Evolutionary conservation across 192 early-diverging fungal genomes (phyloP).

Genomic region (Linnemannia zychae): DNA sequence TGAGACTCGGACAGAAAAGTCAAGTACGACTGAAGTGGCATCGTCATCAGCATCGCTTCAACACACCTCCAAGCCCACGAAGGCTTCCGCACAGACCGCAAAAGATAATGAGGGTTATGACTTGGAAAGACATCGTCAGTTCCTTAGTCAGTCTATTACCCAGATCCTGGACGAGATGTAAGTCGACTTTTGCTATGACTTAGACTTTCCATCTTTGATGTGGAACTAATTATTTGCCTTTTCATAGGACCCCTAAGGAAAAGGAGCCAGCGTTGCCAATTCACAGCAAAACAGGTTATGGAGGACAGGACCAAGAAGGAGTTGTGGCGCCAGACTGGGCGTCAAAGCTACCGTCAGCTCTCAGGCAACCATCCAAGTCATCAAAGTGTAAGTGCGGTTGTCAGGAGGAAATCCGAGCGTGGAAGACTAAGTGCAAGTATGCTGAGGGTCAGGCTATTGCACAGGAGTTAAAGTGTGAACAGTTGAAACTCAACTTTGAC

Average conservation of each 20-base stretch:
- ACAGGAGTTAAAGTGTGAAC: constrained; percentile 26
- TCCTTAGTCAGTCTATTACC: constrained; percentile 37
- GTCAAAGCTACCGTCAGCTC: constrained; percentile 18
- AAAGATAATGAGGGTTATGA: not conserved
- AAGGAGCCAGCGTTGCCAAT: constrained; percentile 23
- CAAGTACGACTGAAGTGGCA: not conserved
- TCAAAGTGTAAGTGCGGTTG: constrained; percentile 25
- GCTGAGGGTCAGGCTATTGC: constrained; percentile 26
- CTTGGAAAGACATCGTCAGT: not conserved
- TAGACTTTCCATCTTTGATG: not conserved
- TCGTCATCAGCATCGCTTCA: not conserved
- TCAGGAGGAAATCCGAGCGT: constrained; percentile 28
- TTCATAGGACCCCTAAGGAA: not conserved
- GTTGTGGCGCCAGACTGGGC: not conserved
- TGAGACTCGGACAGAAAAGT: not conserved
- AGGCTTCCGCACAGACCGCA: not conserved
- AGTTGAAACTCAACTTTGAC: not conserved
- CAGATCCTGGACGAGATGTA: constrained; percentile 38
- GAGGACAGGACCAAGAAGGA: not conserved
- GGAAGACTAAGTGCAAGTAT: constrained; percentile 27
- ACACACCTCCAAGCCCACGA: not conserved
- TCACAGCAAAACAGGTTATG: constrained; percentile 6
- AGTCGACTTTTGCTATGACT: not conserved
- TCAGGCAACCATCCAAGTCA: constrained; percentile 8
- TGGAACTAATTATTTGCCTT: not conserved